These are phyloP conservation scores for Suhomyces wounanorum DNA, from an alignment of 1,139 yeast species.

Conservation along the genomic window DNA sequence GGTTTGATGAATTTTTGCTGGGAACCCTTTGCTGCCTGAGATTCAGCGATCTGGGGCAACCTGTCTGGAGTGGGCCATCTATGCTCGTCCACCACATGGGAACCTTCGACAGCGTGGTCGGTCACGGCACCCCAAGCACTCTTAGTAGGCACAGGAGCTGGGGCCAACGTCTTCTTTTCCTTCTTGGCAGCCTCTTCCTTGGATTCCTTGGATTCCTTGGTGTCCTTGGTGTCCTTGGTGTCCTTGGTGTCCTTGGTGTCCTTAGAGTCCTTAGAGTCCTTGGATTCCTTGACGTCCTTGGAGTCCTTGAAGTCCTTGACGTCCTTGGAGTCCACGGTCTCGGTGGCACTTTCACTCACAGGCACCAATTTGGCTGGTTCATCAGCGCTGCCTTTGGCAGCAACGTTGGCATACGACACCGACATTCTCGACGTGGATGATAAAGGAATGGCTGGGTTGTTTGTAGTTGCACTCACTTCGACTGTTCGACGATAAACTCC, in stretches of 20 bases:
- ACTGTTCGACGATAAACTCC: background rate
- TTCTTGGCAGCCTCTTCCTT: conserved; percentile 19
- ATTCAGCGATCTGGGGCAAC: conserved; percentile 25
- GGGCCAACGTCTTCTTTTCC: conserved; percentile 54
- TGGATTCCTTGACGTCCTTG: conserved; percentile 7
- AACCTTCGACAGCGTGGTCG: conserved; percentile 23
- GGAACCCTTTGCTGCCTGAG: conserved; percentile 32
- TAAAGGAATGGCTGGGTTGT: background rate
- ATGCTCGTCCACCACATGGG: conserved; percentile 41
- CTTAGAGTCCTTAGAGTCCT: conserved; percentile 3
- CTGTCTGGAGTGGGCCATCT: conserved; percentile 65
- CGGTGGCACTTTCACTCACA: conserved; percentile 15
- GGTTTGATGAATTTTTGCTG: conserved; percentile 55
- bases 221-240: background rate
- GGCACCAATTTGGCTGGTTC: conserved; percentile 10
- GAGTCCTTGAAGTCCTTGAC: conserved; percentile 3
- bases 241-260: conserved; percentile 5
- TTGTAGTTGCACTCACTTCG: background rate
- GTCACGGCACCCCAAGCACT: conserved; percentile 66
- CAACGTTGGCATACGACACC: conserved; percentile 44
- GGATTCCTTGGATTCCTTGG: conserved; percentile 13
- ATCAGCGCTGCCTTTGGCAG: conserved; percentile 31
- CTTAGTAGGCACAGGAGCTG: conserved; percentile 75
- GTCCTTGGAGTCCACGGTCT: conserved; percentile 6
- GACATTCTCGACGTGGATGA: conserved; percentile 13